A percentile compares a stretch with the other conserved stretches of the same genome.
Evolutionary conservation across 2,329 filamentous ascomycete species (phyloP).

Genomic region (Orbilia brochopaga): DNA sequence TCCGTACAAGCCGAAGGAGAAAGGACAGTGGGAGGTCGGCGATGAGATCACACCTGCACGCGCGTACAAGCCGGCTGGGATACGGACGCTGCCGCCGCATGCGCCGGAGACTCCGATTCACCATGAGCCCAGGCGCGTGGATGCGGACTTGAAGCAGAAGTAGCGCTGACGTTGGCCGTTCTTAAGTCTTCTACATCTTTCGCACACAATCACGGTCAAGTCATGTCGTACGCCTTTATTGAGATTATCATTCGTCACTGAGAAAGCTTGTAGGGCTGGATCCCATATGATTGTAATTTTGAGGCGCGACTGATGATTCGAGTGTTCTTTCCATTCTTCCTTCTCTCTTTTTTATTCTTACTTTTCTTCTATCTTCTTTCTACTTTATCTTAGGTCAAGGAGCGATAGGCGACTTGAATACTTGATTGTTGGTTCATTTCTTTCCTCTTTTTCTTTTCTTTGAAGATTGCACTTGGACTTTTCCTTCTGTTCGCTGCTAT

Average conservation of each 20-base stretch:
- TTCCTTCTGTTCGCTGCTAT: not conserved
- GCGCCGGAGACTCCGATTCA: constrained; percentile 13
- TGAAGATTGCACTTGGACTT: not conserved
- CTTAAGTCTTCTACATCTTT: not conserved
- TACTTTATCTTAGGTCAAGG: not conserved
- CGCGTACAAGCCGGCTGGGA: constrained; percentile 31
- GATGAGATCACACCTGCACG: constrained; percentile 36
- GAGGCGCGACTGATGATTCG: constrained; percentile 2
- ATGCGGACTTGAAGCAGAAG: constrained; percentile 25
- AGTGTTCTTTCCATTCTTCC: not conserved
- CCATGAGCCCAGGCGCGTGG: constrained; percentile 22
- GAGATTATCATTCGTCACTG: constrained; percentile 4
- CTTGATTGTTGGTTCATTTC: too few relatives aligned
- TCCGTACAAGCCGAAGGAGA: constrained; percentile 28
- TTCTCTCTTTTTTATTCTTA: not conserved
- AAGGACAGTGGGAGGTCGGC: constrained; percentile 25
- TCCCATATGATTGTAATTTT: constrained; percentile 16
- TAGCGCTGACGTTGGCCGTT: not conserved
- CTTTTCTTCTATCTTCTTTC: not conserved
- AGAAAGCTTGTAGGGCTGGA: constrained; percentile 9
- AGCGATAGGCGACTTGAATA: too few relatives aligned
- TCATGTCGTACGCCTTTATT: not conserved
- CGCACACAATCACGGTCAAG: not conserved
- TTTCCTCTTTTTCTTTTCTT: not conserved
- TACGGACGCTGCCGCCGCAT: constrained; percentile 32